Base-by-base conservation (phyloP, 495 filamentous ascomycete genomes). In the Aspergillus heteromorphus region DNA sequence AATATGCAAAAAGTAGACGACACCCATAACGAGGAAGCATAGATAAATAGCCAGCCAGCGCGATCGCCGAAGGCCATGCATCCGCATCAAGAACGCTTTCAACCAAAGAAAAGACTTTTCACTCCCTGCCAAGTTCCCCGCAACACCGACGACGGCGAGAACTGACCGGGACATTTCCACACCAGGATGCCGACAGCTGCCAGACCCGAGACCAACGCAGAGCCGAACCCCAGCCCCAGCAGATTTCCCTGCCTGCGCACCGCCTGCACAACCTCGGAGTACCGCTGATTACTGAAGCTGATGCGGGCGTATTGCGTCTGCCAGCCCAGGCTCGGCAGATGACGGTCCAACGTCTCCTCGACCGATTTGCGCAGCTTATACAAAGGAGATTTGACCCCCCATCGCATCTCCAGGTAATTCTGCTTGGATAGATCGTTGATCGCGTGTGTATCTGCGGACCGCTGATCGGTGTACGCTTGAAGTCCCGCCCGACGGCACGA, bases 331-430 rank as follows among this genome's bases (percentile, higher is more conserved):
- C 73, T 70, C 1, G 93, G 93, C 5, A 95, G 48, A 51, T 86
- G 86, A n/a, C 82, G 77, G 40, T 83, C 84, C 34, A 97, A 65
- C n/a, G 75, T 79, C 71, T 98, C 93, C 69, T 98, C 95, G 6
- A 96, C 62, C 49, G 69, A 83, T 70, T 98, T 98, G 55, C 93
- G 79, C 1, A 91, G 58, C 51, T 83, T 78, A 67, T 97, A 97
- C 1, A 81, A 58, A 0, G 82, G 84, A 2, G 84, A 87, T 17
- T 83, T 82, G 20, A 97, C 93, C 14, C 85, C 84, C 2, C 84
- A 77, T 3, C 90, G 80, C 93, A 98, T 97, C 74, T 98, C 93
- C 51, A 87, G 72, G 67, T 96, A 97, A 62, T 98, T 98, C 27
- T 86, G 79, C 36, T 93, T 79, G 0, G 95, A 93, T 2, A 98